Conservation (phyloP, 129 eudicot species). For the Rutidosis leptorrhynchoides region DNA sequence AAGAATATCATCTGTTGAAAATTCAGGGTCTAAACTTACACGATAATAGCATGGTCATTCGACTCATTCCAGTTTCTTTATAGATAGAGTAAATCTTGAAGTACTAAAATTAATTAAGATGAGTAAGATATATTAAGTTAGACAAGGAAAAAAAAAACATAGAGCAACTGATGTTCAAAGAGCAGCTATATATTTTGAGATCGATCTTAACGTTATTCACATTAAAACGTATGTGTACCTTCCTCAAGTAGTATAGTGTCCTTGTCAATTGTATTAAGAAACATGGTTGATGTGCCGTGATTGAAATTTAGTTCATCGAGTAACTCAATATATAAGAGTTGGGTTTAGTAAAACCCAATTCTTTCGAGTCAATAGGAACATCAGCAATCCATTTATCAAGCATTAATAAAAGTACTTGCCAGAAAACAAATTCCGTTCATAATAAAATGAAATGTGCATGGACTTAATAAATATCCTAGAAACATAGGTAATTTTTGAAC, state of each 20-base stretch:
- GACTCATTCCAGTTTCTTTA: constrained; percentile 53
- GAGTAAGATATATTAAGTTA: neutral
- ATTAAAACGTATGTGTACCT: constrained; percentile 41
- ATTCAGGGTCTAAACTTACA: constrained; percentile 44
- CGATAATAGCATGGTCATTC: constrained; percentile 85
- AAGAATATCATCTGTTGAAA: constrained; percentile 5
- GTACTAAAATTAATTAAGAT: neutral
- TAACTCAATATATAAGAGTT: constrained; percentile 83
- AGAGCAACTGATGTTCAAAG: neutral
- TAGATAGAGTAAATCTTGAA: constrained; percentile 13
- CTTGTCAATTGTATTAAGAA: constrained; percentile 64
- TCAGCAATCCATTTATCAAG: constrained; percentile 89
- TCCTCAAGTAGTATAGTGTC: constrained; percentile 83
- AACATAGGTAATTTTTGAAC: neutral
- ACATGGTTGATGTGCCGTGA: constrained; percentile 60
- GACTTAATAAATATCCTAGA: constrained; percentile 4
- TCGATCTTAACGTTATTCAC: constrained; percentile 1
- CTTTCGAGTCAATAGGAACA: constrained; percentile 79
- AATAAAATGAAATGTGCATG: constrained; percentile 11
- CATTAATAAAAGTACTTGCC: constrained; percentile 77
- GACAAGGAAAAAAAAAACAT: neutral
- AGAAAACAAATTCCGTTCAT: no score
- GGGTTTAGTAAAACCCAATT: constrained; percentile 84
- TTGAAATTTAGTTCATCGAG: constrained; percentile 73
- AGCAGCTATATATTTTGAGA: neutral